Conservation (phyloP, 345 rosid genomes). For the Acer saccharum region DNA sequence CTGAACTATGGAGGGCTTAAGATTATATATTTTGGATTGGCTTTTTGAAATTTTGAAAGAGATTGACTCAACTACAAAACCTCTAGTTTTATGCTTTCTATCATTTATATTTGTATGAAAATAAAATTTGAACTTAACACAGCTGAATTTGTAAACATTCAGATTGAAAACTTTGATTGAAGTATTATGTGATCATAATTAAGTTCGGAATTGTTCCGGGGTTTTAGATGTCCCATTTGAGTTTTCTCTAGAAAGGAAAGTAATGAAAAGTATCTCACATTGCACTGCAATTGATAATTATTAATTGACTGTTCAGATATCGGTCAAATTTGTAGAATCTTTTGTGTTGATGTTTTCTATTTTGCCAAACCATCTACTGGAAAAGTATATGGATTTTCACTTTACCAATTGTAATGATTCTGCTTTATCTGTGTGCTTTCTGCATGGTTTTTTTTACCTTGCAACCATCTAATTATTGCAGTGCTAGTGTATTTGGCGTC, state of each 20-base stretch:
- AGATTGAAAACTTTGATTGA: neutral
- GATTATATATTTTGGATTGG: too few relatives aligned
- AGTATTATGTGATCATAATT: neutral
- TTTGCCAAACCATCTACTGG: neutral
- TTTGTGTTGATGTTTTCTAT: neutral
- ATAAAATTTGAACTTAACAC: neutral
- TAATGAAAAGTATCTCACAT: neutral
- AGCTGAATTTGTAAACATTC: neutral
- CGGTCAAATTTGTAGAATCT: neutral
- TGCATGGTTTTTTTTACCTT: slow-evolving; percentile 21
- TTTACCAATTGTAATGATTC: neutral
- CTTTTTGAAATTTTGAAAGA: neutral
- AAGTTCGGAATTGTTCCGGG: neutral
- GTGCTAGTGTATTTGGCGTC: slow-evolving; percentile 95
- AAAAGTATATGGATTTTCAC: neutral
- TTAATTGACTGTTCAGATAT: neutral
- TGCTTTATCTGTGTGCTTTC: neutral
- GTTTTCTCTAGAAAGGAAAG: neutral
- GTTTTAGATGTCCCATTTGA: neutral
- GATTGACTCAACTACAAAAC: neutral
- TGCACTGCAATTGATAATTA: neutral
- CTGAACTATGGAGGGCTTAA: neutral
- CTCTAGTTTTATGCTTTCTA: neutral
- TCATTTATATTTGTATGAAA: neutral
- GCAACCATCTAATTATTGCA: slow-evolving; percentile 33